phyloP scores from a whole-genome alignment of 257 asterid species.

The Plantago major region DNA sequence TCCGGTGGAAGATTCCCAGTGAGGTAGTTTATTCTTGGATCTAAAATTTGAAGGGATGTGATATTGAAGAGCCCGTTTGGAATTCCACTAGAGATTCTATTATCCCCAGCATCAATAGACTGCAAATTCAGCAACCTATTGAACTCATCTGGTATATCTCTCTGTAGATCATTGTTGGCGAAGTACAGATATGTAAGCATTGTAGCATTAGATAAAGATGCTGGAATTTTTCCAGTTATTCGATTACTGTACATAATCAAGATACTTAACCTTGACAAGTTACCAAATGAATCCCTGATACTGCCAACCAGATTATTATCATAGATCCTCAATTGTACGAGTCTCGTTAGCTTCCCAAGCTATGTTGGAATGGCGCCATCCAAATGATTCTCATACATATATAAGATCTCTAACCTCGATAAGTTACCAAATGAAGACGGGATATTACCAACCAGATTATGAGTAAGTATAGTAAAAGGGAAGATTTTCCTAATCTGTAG shows the following conservation, averaged over 20 bases:
- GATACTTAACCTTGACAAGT: constrained; percentile 26
- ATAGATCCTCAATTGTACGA: no score
- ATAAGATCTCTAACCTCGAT: no score
- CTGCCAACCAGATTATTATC: constrained; percentile 6
- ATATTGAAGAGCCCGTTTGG: constrained; percentile 32
- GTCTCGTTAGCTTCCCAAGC: no score
- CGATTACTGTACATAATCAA: constrained; percentile 32
- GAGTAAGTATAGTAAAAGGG: no score
- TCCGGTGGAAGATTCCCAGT: constrained; percentile 33
- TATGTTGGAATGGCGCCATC: no score
- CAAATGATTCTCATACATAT: no score
- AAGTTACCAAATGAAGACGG: no score
- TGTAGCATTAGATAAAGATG: constrained; percentile 30
- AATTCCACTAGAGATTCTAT: constrained; percentile 26
- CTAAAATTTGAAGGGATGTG: constrained; percentile 28
- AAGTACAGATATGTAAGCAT: constrained; percentile 22
- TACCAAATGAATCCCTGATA: constrained; percentile 28
- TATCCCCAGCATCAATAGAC: constrained; percentile 31
- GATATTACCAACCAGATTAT: no score
- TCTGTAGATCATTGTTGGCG: constrained; percentile 30
- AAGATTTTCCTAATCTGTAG: no score
- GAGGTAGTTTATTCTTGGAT: constrained; percentile 27
- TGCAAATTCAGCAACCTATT: constrained; percentile 21
- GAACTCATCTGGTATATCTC: constrained; percentile 31
- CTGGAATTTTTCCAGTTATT: constrained; percentile 32